Base-by-base conservation (phyloP, 805 yeast genomes). In the Metschnikowia kofuensis region DNA sequence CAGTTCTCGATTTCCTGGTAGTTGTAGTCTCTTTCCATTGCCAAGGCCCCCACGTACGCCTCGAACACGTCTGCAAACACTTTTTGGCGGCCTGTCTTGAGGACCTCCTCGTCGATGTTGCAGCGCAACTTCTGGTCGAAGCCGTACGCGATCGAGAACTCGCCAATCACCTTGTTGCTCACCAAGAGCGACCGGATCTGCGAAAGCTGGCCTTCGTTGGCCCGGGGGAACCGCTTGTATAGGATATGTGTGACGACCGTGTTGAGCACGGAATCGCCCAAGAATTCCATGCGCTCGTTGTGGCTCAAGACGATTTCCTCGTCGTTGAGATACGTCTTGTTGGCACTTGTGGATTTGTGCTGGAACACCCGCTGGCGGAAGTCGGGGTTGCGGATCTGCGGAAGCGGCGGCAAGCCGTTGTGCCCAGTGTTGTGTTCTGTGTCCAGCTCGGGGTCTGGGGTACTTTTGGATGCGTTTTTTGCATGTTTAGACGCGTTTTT, bases 11-110 rank as follows among this genome's bases (percentile, higher is more conserved):
- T 76, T 21, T 66, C 74, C 2, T 69, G 63, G 43, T 78, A 68
- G 51, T 82, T 78, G 14, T 69, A 65, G 11, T 68, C 69, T 37
- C 78, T 70, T 53, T 87, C 95, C 21, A 80, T 72, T 7, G 78
- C 77, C 31, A 92, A 66, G 0, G 95, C 99, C 7, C 96, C 98
- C 40, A 94, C 76, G 57, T 92, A 92, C 0, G 98, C 97, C 67
- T 94, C 99, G 63, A 92, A 88, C 0, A 87, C 82, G 72, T 92
- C 99, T 0, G 98, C 96, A 60, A 78, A 78, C 4, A 87, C 71
- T 62, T 94, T 94, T 54, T 78, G 78, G 50, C 77, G 80, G 8
- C 88, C 87, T 32, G 71, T 69, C 29, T 67, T 63, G 45, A 77
- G 72, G 12, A 72, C 59, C 4, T 65, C 63, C 31, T 71, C 79